These are phyloP conservation scores for Scleroderma citrinum DNA, from an alignment of 768 basidiomycete genomes.

Conservation along the genomic window DNA sequence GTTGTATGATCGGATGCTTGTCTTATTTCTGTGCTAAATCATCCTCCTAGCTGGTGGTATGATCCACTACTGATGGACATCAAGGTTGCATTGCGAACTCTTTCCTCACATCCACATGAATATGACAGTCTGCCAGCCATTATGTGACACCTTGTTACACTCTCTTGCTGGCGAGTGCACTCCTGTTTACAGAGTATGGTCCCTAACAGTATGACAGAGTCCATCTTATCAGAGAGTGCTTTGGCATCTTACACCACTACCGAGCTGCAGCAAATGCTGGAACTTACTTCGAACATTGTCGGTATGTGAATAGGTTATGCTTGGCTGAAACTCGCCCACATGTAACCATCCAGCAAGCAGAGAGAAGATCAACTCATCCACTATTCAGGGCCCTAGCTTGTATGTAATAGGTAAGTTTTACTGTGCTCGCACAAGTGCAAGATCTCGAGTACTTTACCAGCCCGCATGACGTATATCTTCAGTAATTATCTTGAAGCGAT, in stretches of 20 bases:
- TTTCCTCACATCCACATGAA: neutral
- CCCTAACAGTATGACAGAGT: neutral
- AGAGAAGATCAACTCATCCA: no score
- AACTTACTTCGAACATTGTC: neutral
- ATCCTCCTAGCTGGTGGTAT: neutral
- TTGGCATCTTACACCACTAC: neutral
- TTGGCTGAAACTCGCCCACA: neutral
- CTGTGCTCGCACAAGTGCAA: neutral
- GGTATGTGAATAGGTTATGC: neutral
- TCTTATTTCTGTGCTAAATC: neutral
- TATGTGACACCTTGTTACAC: neutral
- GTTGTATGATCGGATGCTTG: neutral
- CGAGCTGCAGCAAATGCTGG: neutral
- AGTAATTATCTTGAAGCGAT: conserved; percentile 21
- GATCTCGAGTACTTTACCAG: conserved; percentile 19
- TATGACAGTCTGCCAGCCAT: neutral
- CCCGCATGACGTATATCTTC: conserved; percentile 39
- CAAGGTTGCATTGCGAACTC: neutral
- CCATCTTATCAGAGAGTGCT: neutral
- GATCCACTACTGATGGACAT: neutral
- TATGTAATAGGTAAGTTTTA: neutral
- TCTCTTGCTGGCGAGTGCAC: neutral
- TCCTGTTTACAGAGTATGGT: neutral
- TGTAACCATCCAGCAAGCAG: neutral
- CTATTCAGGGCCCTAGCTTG: neutral